Evolutionary conservation across 768 basidiomycete species (phyloP).

Genomic region (Psilocybe cubensis): DNA sequence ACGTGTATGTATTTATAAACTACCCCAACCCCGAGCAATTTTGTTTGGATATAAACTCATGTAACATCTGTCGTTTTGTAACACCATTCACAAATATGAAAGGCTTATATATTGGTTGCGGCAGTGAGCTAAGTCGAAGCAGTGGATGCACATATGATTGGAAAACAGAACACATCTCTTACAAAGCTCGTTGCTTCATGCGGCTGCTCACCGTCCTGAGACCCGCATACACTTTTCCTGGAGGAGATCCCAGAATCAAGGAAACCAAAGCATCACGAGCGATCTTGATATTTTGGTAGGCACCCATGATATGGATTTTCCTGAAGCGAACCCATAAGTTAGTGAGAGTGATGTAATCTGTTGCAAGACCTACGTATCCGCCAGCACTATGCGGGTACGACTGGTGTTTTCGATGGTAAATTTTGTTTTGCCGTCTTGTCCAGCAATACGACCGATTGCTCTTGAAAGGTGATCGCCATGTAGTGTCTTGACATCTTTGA

Average conservation of each 20-base stretch:
- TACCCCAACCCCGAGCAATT: no score
- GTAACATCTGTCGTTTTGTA: neutral
- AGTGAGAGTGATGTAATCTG: no score
- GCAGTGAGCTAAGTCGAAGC: neutral
- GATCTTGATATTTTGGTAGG: slow-evolving; percentile 98
- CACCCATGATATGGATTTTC: slow-evolving; percentile 98
- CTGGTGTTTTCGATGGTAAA: slow-evolving; percentile 98
- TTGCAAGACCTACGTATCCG: slow-evolving; percentile 93
- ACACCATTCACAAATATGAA: neutral
- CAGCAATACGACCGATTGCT: slow-evolving; percentile 98
- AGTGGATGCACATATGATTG: neutral
- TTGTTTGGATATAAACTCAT: no score
- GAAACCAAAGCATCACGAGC: slow-evolving; percentile 96
- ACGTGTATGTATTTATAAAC: no score
- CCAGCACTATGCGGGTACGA: slow-evolving; percentile 96
- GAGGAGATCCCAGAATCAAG: slow-evolving; percentile 92
- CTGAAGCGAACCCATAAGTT: slow-evolving; percentile 41
- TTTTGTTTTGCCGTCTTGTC: slow-evolving; percentile 98
- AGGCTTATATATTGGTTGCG: neutral
- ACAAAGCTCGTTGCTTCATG: slow-evolving; percentile 91
- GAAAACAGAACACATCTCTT: slow-evolving; percentile 11
- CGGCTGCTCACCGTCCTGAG: slow-evolving; percentile 89
- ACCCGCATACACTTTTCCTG: slow-evolving; percentile 92
- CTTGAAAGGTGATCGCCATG: slow-evolving; percentile 98
- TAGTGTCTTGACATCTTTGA: slow-evolving; percentile 98